Evolutionary conservation across 1,284 basidiomycete species (phyloP).

Genomic region (Fomitiporia mediterranea): DNA sequence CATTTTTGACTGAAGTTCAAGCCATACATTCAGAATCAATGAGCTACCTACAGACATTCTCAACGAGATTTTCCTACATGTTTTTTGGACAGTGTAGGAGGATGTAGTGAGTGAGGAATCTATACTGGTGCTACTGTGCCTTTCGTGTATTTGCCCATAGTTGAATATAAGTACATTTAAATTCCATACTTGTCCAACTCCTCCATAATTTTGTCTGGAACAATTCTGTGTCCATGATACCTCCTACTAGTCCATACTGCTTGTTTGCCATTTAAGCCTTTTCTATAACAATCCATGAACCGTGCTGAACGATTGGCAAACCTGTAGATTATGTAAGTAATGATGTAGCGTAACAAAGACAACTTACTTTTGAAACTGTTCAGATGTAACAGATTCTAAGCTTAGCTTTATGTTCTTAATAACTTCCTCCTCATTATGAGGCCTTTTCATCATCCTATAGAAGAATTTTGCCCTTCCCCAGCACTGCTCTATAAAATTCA

Average conservation of each 20-base stretch:
- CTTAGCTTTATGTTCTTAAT: background rate
- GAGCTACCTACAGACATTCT: too few species aligned
- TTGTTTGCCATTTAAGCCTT: slow-evolving; percentile 17
- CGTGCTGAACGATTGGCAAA: slow-evolving; percentile 18
- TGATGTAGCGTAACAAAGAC: background rate
- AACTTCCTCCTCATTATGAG: background rate
- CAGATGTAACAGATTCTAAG: background rate
- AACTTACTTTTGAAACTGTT: background rate
- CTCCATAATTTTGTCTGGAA: slow-evolving; percentile 5
- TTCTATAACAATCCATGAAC: slow-evolving; percentile 20
- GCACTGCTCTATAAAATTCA: slow-evolving; percentile 16
- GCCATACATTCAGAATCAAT: too few species aligned
- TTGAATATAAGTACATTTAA: background rate
- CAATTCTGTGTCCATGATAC: slow-evolving; percentile 18
- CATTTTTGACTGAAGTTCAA: too few species aligned
- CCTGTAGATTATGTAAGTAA: background rate
- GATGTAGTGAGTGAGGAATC: background rate
- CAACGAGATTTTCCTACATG: too few species aligned
- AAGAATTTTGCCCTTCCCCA: slow-evolving; percentile 2
- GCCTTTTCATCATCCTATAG: background rate
- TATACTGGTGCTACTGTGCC: too few species aligned
- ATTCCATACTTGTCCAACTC: background rate
- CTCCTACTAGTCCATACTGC: slow-evolving; percentile 15
- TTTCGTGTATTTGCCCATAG: background rate
- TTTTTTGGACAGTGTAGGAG: too few species aligned